Evolutionary conservation across 345 rosid species (phyloP).

Genomic region (Citrus australasica): DNA sequence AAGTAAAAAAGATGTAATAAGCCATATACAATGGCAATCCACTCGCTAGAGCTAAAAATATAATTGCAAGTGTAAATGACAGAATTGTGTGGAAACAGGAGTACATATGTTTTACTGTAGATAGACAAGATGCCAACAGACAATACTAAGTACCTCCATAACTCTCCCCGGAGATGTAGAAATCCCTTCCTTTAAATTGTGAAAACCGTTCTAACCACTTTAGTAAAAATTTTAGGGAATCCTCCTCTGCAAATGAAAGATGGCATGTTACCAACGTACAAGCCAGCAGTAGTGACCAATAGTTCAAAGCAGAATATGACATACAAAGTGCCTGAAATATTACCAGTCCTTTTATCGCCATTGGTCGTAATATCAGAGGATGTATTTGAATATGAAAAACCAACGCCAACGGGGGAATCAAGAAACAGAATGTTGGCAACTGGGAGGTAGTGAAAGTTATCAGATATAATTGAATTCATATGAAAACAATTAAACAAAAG

Average conservation of each 20-base stretch:
- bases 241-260: constrained; percentile 52
- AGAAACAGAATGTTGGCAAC: constrained; percentile 82
- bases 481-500: not conserved
- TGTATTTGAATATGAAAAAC: constrained; percentile 83
- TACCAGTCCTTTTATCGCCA: constrained; percentile 69
- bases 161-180: constrained; percentile 85
- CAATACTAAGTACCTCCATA: constrained; percentile 57
- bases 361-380: constrained; percentile 58
- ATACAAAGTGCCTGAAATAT: constrained; percentile 18
- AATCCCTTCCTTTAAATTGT: constrained; percentile 82
- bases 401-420: constrained; percentile 96
- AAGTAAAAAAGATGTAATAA: not conserved
- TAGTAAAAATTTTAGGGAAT: constrained; percentile 66
- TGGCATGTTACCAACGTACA: constrained; percentile 3
- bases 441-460: constrained; percentile 30
- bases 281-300: constrained; percentile 1
- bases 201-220: constrained; percentile 93
- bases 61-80: not conserved
- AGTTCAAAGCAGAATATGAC: constrained; percentile 8
- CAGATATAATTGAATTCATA: not conserved
- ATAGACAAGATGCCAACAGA: not conserved
- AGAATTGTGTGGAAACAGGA: not conserved
- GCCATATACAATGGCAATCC: not conserved
- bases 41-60: not conserved
- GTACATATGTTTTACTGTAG: not conserved